Conservation (phyloP, 805 yeast species). For the Saitoella complicata region DNA sequence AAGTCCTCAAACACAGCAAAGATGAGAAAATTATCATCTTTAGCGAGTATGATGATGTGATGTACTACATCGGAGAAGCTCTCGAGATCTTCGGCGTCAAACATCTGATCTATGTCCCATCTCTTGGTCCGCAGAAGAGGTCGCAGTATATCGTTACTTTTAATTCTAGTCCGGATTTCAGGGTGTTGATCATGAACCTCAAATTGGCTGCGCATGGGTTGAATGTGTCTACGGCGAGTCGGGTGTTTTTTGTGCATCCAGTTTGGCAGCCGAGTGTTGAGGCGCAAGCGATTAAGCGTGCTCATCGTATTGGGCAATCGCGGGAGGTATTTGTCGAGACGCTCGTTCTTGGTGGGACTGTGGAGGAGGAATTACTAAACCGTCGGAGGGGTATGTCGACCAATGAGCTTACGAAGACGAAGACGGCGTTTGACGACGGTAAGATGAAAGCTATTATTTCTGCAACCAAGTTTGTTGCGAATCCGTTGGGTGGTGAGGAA, state of each 20-base stretch:
- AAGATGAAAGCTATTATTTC: slow-evolving; percentile 1
- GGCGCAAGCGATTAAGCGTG: slow-evolving; percentile 64
- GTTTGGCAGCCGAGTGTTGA: slow-evolving; percentile 55
- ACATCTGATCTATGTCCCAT: slow-evolving; percentile 49
- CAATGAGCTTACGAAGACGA: slow-evolving; percentile 9
- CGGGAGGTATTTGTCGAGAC: slow-evolving; percentile 56
- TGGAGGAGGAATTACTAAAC: slow-evolving; percentile 52
- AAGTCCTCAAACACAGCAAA: slow-evolving; percentile 32
- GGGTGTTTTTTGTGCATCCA: slow-evolving; percentile 55
- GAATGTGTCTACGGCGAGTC: slow-evolving; percentile 50
- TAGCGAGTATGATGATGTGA: slow-evolving; percentile 57
- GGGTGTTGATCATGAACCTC: slow-evolving; percentile 48
- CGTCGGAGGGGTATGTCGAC: slow-evolving; percentile 10
- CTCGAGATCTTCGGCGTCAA: slow-evolving; percentile 44
- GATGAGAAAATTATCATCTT: slow-evolving; percentile 43
- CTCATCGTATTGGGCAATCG: slow-evolving; percentile 59
- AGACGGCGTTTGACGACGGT: slow-evolving; percentile 10
- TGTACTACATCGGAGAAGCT: slow-evolving; percentile 49
- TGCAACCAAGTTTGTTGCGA: not conserved
- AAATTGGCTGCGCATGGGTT: slow-evolving; percentile 54
- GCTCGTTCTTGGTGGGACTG: slow-evolving; percentile 40
- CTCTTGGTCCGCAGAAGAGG: slow-evolving; percentile 34
- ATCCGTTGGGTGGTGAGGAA: too few relatives aligned
- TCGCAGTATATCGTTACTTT: slow-evolving; percentile 38
- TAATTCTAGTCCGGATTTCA: slow-evolving; percentile 30